Base-by-base conservation (phyloP, 345 rosid species). In the Hibiscus mutabilis region DNA sequence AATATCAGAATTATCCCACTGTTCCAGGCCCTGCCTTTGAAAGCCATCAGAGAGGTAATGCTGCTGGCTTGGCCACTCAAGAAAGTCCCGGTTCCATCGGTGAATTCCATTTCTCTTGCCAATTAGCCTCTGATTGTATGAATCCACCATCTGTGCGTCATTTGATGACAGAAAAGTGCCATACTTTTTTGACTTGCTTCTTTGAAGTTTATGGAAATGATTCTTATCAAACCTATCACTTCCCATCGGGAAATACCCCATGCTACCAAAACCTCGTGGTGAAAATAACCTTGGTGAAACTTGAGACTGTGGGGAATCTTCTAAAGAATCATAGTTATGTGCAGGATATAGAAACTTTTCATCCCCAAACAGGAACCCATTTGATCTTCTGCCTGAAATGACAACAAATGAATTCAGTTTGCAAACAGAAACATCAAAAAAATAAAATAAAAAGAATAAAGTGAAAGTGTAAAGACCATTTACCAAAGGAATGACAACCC, bases 281-380 rank as follows among this genome's bases (percentile, higher is more conserved):
- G 85, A 85, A 72, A 80, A 83, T 51, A 79, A 73, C 75, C 86
- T 83, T 1, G 91, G 86, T 16, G 86, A 89, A 18, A 78, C 76
- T 70, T 77, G 93, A 74, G 86, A 76, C 69, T 77, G 35, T 3
- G 82, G 83, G 71, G 79, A 88, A 74, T 86, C 91, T 18, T 90
- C 93, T 15, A 81, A 52, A 64, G 79, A 78, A 52, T 89, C 97
- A 77, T 83, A 79, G 77, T 72, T 80, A 78, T 84, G 80, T 60
- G 75, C 87, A 52, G 80, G 70, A 80, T 87, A 80, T 22, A 78
- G 21, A 49, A 73, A 69, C 75, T 80, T 88, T 76, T 86, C 98
- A 82, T 91, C 97, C 58, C 91, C 88, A 74, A 77, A 84, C 70
- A 87, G 79, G 77, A 80, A 78, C 22, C 91, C 97, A 82, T 81